Percentiles rank a stretch among this genome's conserved stretches.
Conservation (phyloP, 345 rosid genomes). For the Lepidium aucheri region DNA sequence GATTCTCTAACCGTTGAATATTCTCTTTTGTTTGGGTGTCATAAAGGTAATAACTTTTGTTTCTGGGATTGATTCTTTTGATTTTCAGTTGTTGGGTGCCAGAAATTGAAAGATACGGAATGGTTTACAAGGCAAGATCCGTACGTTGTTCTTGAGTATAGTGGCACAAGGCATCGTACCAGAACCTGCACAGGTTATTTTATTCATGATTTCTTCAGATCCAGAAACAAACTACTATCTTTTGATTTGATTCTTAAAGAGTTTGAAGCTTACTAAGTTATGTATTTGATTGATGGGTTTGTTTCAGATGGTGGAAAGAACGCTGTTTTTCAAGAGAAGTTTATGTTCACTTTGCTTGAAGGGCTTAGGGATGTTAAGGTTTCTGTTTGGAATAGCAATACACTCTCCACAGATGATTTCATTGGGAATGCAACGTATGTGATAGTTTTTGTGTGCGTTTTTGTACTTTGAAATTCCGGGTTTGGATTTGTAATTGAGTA, state of each 20-base stretch:
- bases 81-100: conserved; percentile 49
- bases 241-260: background rate
- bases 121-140: conserved; percentile 76
- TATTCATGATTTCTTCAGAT: background rate
- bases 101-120: conserved; percentile 62
- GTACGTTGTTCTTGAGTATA: conserved; percentile 53
- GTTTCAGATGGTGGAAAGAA: conserved; percentile 72
- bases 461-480: background rate
- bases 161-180: conserved; percentile 39
- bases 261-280: background rate
- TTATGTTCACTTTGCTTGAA: conserved; percentile 62
- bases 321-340: conserved; percentile 88
- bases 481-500: background rate
- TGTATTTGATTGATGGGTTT: background rate
- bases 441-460: background rate
- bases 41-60: background rate
- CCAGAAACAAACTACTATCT: background rate
- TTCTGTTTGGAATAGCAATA: conserved; percentile 77
- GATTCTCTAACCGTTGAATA: background rate
- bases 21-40: background rate
- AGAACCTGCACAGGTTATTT: conserved; percentile 59
- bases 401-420: conserved; percentile 54
- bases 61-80: background rate
- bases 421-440: conserved; percentile 85
- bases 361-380: conserved; percentile 64